These are phyloP conservation scores for Antitrichia curtipendula DNA, from an alignment of 225 moss, liverwort and hornwort species.

Conservation along the genomic window DNA sequence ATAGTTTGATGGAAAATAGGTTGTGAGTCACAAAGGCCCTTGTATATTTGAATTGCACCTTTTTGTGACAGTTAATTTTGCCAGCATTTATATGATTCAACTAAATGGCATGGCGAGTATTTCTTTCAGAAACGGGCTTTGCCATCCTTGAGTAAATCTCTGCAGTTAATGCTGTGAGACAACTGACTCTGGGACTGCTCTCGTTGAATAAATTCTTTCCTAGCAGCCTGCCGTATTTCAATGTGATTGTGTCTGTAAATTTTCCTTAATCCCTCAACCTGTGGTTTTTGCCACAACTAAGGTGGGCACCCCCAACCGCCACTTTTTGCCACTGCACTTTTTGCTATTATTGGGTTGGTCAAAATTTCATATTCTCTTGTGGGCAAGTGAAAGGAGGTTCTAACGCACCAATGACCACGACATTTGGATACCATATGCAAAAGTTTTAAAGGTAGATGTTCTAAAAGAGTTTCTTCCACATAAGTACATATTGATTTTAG, in stretches of 20 bases:
- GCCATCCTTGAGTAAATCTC: neutral
- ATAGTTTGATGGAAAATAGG: neutral
- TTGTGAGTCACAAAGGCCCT: neutral
- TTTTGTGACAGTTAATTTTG: neutral
- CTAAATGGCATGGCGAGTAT: neutral
- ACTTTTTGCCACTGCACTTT: neutral
- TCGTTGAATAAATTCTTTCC: neutral
- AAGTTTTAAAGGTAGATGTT: too few species aligned
- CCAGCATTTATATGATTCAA: neutral
- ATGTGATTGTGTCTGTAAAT: neutral
- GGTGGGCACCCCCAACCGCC: neutral
- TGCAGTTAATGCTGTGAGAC: neutral
- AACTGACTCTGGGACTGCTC: neutral
- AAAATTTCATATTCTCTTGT: neutral
- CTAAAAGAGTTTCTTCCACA: neutral
- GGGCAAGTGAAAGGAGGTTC: neutral
- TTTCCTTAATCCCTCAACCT: neutral
- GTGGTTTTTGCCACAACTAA: neutral
- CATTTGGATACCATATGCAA: neutral
- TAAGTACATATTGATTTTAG: neutral
- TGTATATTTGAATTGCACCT: slow-evolving; percentile 2
- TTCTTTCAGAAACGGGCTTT: neutral
- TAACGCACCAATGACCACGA: accelerated
- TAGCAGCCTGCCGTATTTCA: neutral
- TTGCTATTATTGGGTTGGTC: neutral